phyloP scores from a whole-genome alignment of 257 asterid genomes.

The Jaltomata sinuosa region DNA sequence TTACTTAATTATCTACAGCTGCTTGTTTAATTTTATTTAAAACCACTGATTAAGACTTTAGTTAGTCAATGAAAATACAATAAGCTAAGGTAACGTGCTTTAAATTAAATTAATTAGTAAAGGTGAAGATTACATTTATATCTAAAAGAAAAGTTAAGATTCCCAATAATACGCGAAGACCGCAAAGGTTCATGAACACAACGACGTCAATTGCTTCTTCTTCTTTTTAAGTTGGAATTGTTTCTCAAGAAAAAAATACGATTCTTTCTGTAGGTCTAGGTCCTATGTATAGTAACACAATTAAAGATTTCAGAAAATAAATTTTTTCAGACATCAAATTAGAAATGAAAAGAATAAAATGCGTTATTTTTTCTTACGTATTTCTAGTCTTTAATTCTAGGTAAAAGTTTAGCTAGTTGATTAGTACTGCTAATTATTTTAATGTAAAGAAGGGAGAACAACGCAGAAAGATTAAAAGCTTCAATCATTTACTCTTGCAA shows the following conservation, averaged over 20 bases:
- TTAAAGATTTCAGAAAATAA: background rate
- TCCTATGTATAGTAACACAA: background rate
- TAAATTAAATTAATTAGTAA: background rate
- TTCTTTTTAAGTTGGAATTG: background rate
- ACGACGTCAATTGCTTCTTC: background rate
- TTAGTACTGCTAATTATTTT: background rate
- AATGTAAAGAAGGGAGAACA: background rate
- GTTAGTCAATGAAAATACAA: background rate
- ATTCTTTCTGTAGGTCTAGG: background rate
- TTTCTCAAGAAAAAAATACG: background rate
- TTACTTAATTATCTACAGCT: background rate
- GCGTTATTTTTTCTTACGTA: background rate
- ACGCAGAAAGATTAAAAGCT: background rate
- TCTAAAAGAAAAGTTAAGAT: background rate
- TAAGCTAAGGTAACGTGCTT: background rate
- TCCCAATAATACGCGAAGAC: background rate
- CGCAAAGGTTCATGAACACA: background rate
- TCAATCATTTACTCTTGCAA: constrained; percentile 10
- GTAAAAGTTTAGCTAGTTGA: background rate
- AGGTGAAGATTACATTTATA: background rate
- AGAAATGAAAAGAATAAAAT: background rate
- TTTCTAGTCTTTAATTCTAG: background rate
- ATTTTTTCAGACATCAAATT: background rate
- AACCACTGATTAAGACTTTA: background rate
- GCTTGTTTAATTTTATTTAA: background rate